Conservation (phyloP, 2,329 filamentous ascomycete genomes). For the Stemphylium vesicarium region DNA sequence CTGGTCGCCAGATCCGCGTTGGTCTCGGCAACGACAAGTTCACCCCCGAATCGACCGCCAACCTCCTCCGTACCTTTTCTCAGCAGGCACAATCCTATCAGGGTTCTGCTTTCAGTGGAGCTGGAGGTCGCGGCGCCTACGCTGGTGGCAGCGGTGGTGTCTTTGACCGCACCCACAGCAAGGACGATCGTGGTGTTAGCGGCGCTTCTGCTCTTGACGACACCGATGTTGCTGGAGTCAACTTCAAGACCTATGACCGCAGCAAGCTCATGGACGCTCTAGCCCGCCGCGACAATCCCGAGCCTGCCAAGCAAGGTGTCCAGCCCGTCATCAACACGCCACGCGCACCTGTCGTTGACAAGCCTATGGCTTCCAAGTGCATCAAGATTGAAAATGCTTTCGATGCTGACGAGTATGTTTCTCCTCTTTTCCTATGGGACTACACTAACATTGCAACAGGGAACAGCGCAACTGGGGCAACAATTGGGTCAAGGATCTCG, state of each 20-base stretch:
- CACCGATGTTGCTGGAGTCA: slow-evolving; percentile 95
- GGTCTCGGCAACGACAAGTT: slow-evolving; percentile 99
- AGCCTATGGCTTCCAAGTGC: slow-evolving; percentile 88
- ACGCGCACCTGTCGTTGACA: slow-evolving; percentile 77
- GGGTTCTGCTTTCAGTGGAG: slow-evolving; percentile 89
- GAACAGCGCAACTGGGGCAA: slow-evolving; percentile 34
- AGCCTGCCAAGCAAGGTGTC: slow-evolving; percentile 56
- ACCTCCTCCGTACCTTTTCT: slow-evolving; percentile 89
- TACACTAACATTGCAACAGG: slow-evolving; percentile 30
- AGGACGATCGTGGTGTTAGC: slow-evolving; percentile 85
- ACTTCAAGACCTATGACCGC: slow-evolving; percentile 99
- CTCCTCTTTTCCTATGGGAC: too few species aligned
- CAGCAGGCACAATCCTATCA: slow-evolving; percentile 69
- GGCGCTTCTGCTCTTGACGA: slow-evolving; percentile 96
- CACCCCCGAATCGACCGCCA: slow-evolving; percentile 93
- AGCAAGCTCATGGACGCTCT: slow-evolving; percentile 99
- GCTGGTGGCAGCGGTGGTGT: slow-evolving; percentile 72
- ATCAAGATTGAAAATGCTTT: slow-evolving; percentile 97
- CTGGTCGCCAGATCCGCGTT: slow-evolving; percentile 95
- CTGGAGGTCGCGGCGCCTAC: slow-evolving; percentile 84
- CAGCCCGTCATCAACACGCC: slow-evolving; percentile 66
- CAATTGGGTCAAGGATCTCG: slow-evolving; percentile 87
- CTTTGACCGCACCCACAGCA: slow-evolving; percentile 88
- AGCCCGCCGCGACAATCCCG: slow-evolving; percentile 79
- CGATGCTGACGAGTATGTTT: slow-evolving; percentile 81